phyloP scores from a whole-genome alignment of 2,329 filamentous ascomycete genomes.

The Amesomyces nigricolor region DNA sequence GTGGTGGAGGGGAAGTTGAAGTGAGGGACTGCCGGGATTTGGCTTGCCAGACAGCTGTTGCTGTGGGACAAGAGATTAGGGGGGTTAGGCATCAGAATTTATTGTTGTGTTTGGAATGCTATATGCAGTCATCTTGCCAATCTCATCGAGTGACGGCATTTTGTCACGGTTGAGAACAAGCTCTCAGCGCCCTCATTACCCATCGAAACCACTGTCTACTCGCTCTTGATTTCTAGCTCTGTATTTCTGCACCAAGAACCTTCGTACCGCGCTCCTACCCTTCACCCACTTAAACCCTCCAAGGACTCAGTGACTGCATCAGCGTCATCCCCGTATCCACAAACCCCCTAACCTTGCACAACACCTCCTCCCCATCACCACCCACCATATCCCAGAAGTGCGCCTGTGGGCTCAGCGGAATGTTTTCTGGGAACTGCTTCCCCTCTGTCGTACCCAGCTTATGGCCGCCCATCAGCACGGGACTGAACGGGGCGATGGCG shows the following conservation, averaged over 20 bases:
- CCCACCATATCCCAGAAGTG: constrained; percentile 12
- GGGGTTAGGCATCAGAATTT: too few relatives aligned
- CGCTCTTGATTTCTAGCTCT: too few relatives aligned
- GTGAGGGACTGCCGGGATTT: background rate
- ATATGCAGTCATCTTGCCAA: too few relatives aligned
- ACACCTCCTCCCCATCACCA: background rate
- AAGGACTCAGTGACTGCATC: background rate
- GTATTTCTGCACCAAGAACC: too few relatives aligned
- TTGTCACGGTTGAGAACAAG: too few relatives aligned
- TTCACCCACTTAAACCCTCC: background rate
- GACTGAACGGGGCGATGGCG: background rate
- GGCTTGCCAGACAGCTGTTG: background rate
- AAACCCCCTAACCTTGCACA: constrained; percentile 4
- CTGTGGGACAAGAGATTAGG: too few relatives aligned
- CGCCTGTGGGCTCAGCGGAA: background rate
- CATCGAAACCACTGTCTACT: too few relatives aligned
- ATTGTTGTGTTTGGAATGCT: too few relatives aligned
- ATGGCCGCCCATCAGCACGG: background rate
- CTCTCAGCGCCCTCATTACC: too few relatives aligned
- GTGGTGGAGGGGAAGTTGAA: background rate
- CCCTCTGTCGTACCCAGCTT: background rate
- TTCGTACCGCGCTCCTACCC: too few relatives aligned
- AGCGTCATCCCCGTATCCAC: constrained; percentile 3
- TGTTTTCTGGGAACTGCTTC: background rate
- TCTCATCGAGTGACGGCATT: too few relatives aligned